Base-by-base conservation (phyloP, 805 yeast species). In the Candida methanosorbosa region DNA sequence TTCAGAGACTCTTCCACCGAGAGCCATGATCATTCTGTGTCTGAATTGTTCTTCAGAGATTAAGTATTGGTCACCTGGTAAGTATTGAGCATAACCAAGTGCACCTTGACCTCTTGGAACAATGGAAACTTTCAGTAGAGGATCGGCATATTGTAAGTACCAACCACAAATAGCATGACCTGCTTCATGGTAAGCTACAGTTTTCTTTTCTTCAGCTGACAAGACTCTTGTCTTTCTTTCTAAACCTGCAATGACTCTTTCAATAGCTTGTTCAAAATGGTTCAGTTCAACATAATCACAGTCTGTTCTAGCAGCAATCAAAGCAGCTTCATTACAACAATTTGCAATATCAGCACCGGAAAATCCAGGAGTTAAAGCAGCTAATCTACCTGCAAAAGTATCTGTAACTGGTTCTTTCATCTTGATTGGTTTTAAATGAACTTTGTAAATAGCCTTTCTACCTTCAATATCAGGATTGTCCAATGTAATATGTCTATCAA, bases 101-200 rank as follows among this genome's bases (percentile, higher is more conserved):
- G 95, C 95, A 33, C 95, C 95, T 57, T 82, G 84, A 17, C 96
- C 96, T 58, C 95, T 76, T 38, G 97, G 97, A 41, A 87, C 84
- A 46, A 87, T 87, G 16, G 94, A 81, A n/a, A 87, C 96, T 59
- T 87, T 87, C 39, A 88, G 72, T 39, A 87, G 64, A 7, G 97
- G 97, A 56, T 87, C 95, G 9, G 97, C 96, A 61, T 64, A 77
- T 60, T 78, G 73, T 52, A 87, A 67, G 54, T 66, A 85, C 97
- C 96, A 88, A 17, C 96, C 97, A 60, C 95, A 83, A 32, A 87
- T 81, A 4, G 97, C 97, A 57, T 87, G 97, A 0, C 97, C 97
- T 2, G 97, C 97, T 61, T 87, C 97, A 58, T 87, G 97, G 54
- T 83, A 87, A 0, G 96, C 95, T 33, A 87, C 95, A 22, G 83